These are phyloP conservation scores for Penicillium freii DNA, from an alignment of 2,329 filamentous ascomycete genomes.

Conservation along the genomic window DNA sequence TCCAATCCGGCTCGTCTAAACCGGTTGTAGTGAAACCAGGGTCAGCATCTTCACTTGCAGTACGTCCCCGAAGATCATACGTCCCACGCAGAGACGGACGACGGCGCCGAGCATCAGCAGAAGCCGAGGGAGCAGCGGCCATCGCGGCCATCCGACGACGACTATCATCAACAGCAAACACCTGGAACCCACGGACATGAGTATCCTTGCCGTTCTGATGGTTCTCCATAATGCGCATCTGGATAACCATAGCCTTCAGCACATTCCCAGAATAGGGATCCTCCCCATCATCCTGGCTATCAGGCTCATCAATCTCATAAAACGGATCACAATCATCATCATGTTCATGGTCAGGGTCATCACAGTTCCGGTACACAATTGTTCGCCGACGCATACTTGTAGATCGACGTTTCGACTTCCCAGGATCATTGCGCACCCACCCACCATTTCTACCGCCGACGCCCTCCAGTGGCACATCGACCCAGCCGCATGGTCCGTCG, in stretches of 20 bases:
- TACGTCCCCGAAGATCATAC: conserved; percentile 22
- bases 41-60: conserved; percentile 28
- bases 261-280: conserved; percentile 63
- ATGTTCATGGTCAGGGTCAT: conserved; percentile 10
- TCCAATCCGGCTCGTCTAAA: conserved; percentile 49
- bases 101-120: conserved; percentile 31
- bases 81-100: conserved; percentile 30
- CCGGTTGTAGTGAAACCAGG: conserved; percentile 27
- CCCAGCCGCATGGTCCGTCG: conserved; percentile 80
- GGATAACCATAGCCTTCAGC: conserved; percentile 82
- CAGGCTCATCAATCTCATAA: conserved; percentile 30
- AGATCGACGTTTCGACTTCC: conserved; percentile 17
- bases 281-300: conserved; percentile 29
- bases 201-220: conserved; percentile 99
- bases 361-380: conserved; percentile 18
- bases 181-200: conserved; percentile 89
- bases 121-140: conserved; percentile 33
- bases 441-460: conserved; percentile 52
- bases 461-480: conserved; percentile 71
- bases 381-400: conserved; percentile 10
- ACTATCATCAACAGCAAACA: conserved; percentile 60
- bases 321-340: conserved; percentile 21
- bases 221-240: conserved; percentile 89
- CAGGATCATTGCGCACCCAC: conserved; percentile 27
- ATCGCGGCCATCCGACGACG: conserved; percentile 30